Conservation (phyloP, 345 rosid species). For the Eucalyptus erythrocorys region DNA sequence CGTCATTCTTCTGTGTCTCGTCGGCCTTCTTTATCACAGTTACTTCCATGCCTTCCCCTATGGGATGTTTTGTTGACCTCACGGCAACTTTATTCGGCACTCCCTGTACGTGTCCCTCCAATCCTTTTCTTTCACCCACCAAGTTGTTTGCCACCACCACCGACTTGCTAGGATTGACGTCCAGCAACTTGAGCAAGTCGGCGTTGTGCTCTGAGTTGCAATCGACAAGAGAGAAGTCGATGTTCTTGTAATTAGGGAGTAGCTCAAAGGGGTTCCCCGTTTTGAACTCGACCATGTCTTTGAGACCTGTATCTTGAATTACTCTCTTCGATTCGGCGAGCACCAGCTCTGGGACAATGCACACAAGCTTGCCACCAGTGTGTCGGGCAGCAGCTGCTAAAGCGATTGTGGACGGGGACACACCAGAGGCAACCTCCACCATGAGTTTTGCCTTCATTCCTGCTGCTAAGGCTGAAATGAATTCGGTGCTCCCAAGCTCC, state of each 20-base stretch:
- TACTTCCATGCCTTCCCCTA: slow-evolving; percentile 36
- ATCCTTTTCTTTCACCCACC: slow-evolving; percentile 11
- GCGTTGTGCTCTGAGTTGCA: slow-evolving; percentile 19
- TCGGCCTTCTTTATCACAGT: slow-evolving; percentile 14
- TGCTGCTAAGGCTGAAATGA: slow-evolving; percentile 46
- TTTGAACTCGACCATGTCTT: slow-evolving; percentile 23
- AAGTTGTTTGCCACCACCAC: slow-evolving; percentile 36
- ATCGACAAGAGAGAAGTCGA: slow-evolving; percentile 29
- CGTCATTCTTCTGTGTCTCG: neutral
- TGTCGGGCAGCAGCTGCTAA: slow-evolving; percentile 43
- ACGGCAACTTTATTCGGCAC: slow-evolving; percentile 10
- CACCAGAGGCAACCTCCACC: slow-evolving; percentile 23
- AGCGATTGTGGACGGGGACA: slow-evolving; percentile 29
- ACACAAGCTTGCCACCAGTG: slow-evolving; percentile 26
- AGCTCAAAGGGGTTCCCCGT: slow-evolving; percentile 26
- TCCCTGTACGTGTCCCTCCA: slow-evolving; percentile 18
- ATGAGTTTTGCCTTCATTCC: slow-evolving; percentile 29
- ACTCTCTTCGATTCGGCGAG: slow-evolving; percentile 11
- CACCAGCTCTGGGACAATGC: slow-evolving; percentile 25
- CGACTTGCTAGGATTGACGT: slow-evolving; percentile 18
- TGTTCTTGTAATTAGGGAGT: slow-evolving; percentile 11
- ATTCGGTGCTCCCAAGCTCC: slow-evolving; percentile 32
- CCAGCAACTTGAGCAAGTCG: slow-evolving; percentile 10
- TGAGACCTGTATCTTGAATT: slow-evolving; percentile 18
- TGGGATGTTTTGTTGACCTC: slow-evolving; percentile 26